Percentiles rank a stretch among this genome's conserved stretches.
Evolutionary conservation across 257 asterid species (phyloP).

Genomic region (Phtheirospermum japonicum): DNA sequence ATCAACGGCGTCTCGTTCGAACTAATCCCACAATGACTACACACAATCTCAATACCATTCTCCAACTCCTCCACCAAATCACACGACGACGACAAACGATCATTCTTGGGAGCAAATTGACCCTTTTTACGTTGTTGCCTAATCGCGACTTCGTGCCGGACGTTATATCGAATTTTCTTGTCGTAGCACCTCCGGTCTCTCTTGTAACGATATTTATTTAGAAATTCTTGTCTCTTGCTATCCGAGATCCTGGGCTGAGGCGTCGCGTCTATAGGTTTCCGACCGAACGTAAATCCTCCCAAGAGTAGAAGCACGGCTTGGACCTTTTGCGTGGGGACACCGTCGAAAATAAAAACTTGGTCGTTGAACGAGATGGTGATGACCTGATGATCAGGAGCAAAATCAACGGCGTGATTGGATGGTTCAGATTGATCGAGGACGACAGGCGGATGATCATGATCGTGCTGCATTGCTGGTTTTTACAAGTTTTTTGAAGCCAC

Average conservation of each 20-base stretch:
- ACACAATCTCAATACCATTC: background rate
- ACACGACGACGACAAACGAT: background rate
- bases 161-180: constrained; percentile 22
- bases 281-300: constrained; percentile 28
- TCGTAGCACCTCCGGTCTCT: constrained; percentile 25
- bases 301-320: constrained; percentile 25
- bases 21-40: constrained; percentile 29
- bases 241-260: background rate
- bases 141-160: constrained; percentile 27
- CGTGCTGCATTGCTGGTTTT: background rate
- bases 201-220: constrained; percentile 24
- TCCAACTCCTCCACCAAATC: background rate
- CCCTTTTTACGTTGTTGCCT: constrained; percentile 24
- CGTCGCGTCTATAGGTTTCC: background rate
- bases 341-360: constrained; percentile 15
- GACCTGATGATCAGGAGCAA: constrained; percentile 2
- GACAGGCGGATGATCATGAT: no score
- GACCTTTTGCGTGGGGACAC: constrained; percentile 25
- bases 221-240: constrained; percentile 24
- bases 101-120: constrained; percentile 16
- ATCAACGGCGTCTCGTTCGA: constrained; percentile 29
- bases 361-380: constrained; percentile 26
- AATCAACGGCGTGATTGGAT: background rate
- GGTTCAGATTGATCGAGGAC: no score
- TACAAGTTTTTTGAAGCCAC: no score